Evolutionary conservation across 2,329 filamentous ascomycete species (phyloP).

Genomic region (Colletotrichum sp.): DNA sequence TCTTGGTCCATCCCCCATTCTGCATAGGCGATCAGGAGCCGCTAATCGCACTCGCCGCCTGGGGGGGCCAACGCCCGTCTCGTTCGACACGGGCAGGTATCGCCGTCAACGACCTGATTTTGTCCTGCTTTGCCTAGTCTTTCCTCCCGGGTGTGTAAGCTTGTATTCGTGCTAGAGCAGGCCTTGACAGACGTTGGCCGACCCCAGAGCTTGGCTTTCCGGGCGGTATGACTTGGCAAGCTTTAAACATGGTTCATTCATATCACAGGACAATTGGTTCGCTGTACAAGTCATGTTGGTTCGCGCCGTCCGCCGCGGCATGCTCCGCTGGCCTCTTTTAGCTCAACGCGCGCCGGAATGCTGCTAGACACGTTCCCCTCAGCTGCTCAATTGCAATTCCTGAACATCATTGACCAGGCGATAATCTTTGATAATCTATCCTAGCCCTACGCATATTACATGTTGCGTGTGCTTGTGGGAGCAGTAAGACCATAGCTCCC

Average conservation of each 20-base stretch:
- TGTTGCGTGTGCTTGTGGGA: neutral
- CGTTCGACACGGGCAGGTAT: neutral
- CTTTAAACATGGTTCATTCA: neutral
- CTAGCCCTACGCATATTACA: neutral
- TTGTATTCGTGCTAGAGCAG: neutral
- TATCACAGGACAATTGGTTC: neutral
- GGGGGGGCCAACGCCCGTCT: neutral
- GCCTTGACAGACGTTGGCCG: neutral
- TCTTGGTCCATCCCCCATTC: neutral
- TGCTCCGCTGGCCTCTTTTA: neutral
- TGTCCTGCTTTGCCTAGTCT: neutral
- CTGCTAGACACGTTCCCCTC: neutral
- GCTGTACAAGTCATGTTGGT: neutral
- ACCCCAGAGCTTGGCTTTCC: neutral
- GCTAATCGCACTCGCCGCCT: neutral
- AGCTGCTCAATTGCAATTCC: neutral
- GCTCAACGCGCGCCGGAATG: neutral
- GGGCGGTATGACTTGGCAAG: neutral
- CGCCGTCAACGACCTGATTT: neutral
- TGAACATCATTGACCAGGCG: neutral
- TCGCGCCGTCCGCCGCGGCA: neutral
- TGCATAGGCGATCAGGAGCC: constrained; percentile 1
- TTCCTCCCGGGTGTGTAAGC: neutral
- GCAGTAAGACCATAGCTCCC: neutral
- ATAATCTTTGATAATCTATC: neutral